Base-by-base conservation (phyloP, 1,284 basidiomycete genomes). In the Leccinum angustisporum region DNA sequence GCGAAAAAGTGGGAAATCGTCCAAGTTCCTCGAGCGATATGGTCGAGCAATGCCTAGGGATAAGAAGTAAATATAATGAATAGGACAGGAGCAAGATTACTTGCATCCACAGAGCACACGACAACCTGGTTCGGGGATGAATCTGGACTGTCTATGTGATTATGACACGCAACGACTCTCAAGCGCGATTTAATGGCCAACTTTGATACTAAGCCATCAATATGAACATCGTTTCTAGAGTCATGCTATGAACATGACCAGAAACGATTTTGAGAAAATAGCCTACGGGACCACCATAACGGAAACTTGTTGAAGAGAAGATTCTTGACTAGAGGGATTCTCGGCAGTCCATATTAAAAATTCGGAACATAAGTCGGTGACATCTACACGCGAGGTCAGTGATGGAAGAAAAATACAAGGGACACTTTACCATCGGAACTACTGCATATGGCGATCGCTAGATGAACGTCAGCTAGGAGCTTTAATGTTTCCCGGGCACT, bases 1-100 rank as follows among this genome's bases (percentile, higher is more conserved):
- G 79, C 67, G 63, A 79, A 75, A 30, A 83, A 65, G 62, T 83
- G 79, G 10, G 77, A 66, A 70, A 80, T 67, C 59, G 73, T 54
- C 67, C 75, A 57, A 74, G 70, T 61, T 66, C 77, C 74, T 27
- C 64, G 66, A n/a, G 61, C 31, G 34, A 79, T 56, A 31, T 71
- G 74, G 53, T 70, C 68, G 18, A 71, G 63, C 56, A 77, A 67
- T 59, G 68, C 65, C 77, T 79, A 58, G 40, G 18, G 34, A 58
- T 50, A 56, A 51, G 21, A 40, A 40, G 56, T 70, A 54, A 69
- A 57, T 46, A 50, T 25, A 48, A 50, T 53, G 55, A 61, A 8
- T 54, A 61, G 30, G 31, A 43, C 54, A 48, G 46, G 36, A 56
- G 21, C 55, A 27, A 61, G 56, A 53, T 58, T 30, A 72, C 74